phyloP scores from a whole-genome alignment of 257 asterid genomes.

The Forsythia viridissima region DNA sequence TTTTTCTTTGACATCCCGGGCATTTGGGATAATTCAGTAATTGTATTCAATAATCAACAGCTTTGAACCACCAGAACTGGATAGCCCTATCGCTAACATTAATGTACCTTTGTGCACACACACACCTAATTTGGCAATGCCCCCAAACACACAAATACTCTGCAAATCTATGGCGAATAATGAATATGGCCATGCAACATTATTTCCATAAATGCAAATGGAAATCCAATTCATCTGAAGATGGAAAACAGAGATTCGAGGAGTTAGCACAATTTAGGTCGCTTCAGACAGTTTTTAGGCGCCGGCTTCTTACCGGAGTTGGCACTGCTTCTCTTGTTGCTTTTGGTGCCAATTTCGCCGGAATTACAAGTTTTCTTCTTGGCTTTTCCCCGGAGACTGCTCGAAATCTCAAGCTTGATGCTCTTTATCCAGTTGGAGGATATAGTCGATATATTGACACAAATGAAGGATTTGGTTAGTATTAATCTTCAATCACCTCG shows the following conservation, averaged over 20 bases:
- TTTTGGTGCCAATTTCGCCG: conserved; percentile 79
- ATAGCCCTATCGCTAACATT: conserved; percentile 11
- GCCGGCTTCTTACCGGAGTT: conserved; percentile 64
- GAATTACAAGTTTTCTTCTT: conserved; percentile 68
- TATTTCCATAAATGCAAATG: conserved; percentile 13
- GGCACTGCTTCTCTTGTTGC: conserved; percentile 70
- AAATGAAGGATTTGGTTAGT: conserved; percentile 72
- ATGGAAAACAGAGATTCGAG: conserved; percentile 30
- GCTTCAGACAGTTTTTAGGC: conserved; percentile 64
- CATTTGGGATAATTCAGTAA: no score
- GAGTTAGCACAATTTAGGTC: conserved; percentile 49
- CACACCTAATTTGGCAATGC: not conserved
- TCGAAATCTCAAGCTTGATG: conserved; percentile 74
- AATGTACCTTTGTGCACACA: not conserved
- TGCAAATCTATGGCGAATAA: not conserved
- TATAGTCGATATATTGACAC: conserved; percentile 65
- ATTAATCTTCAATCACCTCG: not conserved
- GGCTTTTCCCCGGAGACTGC: conserved; percentile 73
- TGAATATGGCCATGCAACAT: conserved; percentile 13
- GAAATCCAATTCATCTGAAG: conserved; percentile 36
- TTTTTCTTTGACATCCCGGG: no score
- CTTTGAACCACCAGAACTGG: conserved; percentile 19
- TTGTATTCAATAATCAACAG: no score
- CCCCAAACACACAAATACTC: not conserved
- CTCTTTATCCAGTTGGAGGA: conserved; percentile 76